Evolutionary conservation across 306 rosid species (phyloP).

Genomic region (Dalbergia cochinchinensis): DNA sequence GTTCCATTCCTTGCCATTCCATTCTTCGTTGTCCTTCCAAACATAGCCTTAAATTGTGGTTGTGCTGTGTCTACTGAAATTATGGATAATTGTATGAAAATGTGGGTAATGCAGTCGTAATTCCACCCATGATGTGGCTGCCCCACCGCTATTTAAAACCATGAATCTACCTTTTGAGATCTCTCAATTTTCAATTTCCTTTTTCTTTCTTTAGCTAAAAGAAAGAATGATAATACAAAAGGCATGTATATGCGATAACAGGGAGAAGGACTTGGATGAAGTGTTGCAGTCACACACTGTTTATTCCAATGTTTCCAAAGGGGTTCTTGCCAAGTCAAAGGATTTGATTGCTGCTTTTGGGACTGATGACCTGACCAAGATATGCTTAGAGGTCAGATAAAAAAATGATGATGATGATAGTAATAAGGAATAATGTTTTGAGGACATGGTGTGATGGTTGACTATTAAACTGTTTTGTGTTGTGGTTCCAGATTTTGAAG

Average conservation of each 20-base stretch:
- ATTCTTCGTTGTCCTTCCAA: too few species aligned
- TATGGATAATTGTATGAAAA: background rate
- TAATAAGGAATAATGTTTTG: background rate
- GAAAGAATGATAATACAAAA: too few species aligned
- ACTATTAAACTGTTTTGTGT: slow-evolving; percentile 11
- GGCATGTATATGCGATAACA: slow-evolving; percentile 39
- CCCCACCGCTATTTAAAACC: background rate
- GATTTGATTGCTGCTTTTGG: slow-evolving; percentile 83
- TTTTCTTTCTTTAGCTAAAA: too few species aligned
- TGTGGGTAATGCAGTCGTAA: background rate
- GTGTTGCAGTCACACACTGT: slow-evolving; percentile 90
- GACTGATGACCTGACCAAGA: slow-evolving; percentile 75
- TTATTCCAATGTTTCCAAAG: slow-evolving; percentile 93
- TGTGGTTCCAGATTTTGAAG: slow-evolving; percentile 68
- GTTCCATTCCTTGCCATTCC: too few species aligned
- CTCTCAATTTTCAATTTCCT: background rate
- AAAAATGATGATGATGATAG: background rate
- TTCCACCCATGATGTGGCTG: background rate
- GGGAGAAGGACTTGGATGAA: slow-evolving; percentile 94
- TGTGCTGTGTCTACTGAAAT: background rate
- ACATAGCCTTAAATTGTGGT: background rate
- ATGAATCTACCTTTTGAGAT: background rate
- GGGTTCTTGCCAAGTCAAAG: slow-evolving; percentile 90
- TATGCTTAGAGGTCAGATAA: slow-evolving; percentile 78
- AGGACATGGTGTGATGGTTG: background rate